These are phyloP conservation scores for Pyrus betulifolia DNA, from an alignment of 306 rosid species.

Conservation along the genomic window DNA sequence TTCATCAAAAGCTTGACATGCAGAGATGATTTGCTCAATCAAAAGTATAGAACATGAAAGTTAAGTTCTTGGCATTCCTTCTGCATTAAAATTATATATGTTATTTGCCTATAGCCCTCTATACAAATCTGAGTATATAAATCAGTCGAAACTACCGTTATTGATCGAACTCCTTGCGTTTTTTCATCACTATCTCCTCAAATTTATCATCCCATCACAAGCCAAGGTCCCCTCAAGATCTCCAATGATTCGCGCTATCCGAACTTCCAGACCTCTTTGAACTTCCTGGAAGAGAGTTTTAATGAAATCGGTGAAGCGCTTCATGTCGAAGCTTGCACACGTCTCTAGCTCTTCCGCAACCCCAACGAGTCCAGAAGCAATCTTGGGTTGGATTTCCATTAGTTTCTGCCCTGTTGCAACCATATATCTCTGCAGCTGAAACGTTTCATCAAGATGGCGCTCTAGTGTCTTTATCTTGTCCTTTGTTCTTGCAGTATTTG, in stretches of 20 bases:
- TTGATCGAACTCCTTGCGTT: neutral
- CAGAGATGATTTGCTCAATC: neutral
- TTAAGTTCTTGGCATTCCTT: slow-evolving; percentile 6
- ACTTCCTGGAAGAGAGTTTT: slow-evolving; percentile 71
- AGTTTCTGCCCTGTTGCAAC: slow-evolving; percentile 83
- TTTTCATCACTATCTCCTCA: slow-evolving; percentile 40
- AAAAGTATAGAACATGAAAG: neutral
- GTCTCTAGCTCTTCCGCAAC: slow-evolving; percentile 61
- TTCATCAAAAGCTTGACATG: neutral
- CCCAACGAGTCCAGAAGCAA: slow-evolving; percentile 47
- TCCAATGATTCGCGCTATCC: slow-evolving; percentile 78
- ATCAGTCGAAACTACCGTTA: slow-evolving; percentile 24
- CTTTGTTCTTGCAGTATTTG: slow-evolving; percentile 46
- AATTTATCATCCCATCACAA: slow-evolving; percentile 77
- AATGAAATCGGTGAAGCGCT: slow-evolving; percentile 56
- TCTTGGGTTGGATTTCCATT: slow-evolving; percentile 65
- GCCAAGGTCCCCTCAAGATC: slow-evolving; percentile 92
- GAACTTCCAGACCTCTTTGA: slow-evolving; percentile 86
- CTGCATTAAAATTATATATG: slow-evolving; percentile 12
- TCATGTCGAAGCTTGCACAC: slow-evolving; percentile 65
- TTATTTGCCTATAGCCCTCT: slow-evolving; percentile 19
- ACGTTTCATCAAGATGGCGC: slow-evolving; percentile 72
- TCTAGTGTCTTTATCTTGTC: slow-evolving; percentile 61
- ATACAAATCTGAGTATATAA: slow-evolving; percentile 31
- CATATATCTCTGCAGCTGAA: slow-evolving; percentile 82